Evolutionary conservation across 352 stramenopile species (phyloP).

Genomic region (Phytophthora foliorum): DNA sequence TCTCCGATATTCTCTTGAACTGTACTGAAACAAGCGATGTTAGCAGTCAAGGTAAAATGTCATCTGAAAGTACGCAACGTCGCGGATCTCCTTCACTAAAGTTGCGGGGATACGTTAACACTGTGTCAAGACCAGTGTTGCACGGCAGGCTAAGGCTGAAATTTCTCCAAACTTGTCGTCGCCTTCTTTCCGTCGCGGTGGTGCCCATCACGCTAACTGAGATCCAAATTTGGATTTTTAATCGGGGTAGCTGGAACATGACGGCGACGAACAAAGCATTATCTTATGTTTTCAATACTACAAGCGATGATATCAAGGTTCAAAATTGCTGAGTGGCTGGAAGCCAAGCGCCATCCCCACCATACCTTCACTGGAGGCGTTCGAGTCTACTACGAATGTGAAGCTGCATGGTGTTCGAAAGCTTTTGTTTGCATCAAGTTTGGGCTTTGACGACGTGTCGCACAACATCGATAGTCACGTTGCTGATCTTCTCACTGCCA

Average conservation of each 20-base stretch:
- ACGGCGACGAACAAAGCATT: not conserved
- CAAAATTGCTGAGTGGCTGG: not conserved
- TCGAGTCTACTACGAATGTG: not conserved
- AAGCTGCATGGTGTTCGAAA: not conserved
- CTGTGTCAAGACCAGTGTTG: not conserved
- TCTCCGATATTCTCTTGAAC: too few species aligned
- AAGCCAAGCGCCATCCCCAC: not conserved
- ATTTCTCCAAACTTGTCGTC: not conserved
- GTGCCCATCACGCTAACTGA: not conserved
- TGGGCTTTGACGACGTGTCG: not conserved
- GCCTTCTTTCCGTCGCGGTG: not conserved
- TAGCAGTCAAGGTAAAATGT: too few species aligned
- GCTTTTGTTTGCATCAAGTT: slow-evolving; percentile 2
- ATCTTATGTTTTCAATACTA: not conserved
- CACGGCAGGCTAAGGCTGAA: not conserved
- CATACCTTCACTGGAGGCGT: not conserved
- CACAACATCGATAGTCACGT: not conserved
- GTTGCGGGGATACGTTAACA: not conserved
- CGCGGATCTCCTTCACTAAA: not conserved
- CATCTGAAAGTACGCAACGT: too few species aligned
- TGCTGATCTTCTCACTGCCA: not conserved
- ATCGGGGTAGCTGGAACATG: not conserved
- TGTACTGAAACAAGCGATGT: too few species aligned
- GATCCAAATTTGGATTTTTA: not conserved
- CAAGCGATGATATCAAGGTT: not conserved